A percentile compares a stretch with the other conserved stretches of the same genome.
These are phyloP conservation scores for Microcos paniculata DNA, from an alignment of 345 rosid species.

Conservation along the genomic window DNA sequence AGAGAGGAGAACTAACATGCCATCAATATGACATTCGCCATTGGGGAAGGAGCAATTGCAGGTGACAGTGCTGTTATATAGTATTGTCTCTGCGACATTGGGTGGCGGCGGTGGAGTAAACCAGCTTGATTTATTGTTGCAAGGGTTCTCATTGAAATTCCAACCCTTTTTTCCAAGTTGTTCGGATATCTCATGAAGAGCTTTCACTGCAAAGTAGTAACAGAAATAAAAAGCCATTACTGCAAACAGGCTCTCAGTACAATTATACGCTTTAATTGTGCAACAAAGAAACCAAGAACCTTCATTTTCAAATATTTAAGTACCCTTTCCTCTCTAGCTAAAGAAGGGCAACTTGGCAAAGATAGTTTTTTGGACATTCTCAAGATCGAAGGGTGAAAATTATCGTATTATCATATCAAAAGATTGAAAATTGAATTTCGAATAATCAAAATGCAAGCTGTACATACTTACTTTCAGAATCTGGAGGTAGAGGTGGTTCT, in stretches of 20 bases:
- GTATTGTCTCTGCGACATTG: neutral
- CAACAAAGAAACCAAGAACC: no score
- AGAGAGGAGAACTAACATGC: slow-evolving; percentile 15
- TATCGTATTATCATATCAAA: neutral
- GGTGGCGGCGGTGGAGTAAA: neutral
- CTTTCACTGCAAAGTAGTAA: neutral
- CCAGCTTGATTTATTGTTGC: slow-evolving; percentile 39
- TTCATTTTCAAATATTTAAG: no score
- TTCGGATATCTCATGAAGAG: slow-evolving; percentile 1
- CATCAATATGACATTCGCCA: slow-evolving; percentile 27
- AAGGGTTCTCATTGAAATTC: no score
- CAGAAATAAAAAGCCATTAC: no score
- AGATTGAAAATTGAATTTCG: no score
- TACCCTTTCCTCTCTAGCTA: no score
- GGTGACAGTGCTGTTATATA: neutral
- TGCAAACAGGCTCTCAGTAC: no score
- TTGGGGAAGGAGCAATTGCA: no score
- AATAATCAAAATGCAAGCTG: neutral
- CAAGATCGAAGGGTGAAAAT: neutral
- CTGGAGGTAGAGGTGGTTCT: neutral
- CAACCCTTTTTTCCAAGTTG: slow-evolving; percentile 1
- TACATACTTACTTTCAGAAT: neutral
- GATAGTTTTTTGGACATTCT: neutral
- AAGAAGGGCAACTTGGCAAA: no score
- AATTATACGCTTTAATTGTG: no score